Evolutionary conservation across 305 asterid genomes (phyloP).

Genomic region (Stenogyne calaminthoides): DNA sequence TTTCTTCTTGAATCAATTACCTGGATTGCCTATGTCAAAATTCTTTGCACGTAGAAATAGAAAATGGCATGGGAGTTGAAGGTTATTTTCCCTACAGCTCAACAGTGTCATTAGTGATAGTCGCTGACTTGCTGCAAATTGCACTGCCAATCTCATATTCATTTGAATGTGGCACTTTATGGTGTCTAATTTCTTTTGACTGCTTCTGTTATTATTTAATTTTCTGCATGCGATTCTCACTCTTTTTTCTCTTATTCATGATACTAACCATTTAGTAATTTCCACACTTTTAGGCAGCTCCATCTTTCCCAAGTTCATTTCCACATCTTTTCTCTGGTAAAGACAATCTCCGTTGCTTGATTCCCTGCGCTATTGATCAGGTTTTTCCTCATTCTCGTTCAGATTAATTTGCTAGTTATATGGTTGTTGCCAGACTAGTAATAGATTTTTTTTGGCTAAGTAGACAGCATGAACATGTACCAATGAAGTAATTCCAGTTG

Average conservation of each 20-base stretch:
- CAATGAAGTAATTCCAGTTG: not conserved
- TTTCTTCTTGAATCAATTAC: not conserved
- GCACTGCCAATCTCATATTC: not conserved
- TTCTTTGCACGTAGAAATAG: not conserved
- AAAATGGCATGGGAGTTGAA: not conserved
- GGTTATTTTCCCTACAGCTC: not conserved
- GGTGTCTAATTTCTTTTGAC: too few relatives aligned
- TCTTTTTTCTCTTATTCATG: conserved; percentile 1
- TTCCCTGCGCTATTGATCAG: conserved; percentile 99
- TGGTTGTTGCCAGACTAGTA: not conserved
- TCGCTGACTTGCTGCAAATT: not conserved
- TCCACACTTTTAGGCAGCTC: conserved; percentile 70
- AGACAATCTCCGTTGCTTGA: conserved; percentile 79
- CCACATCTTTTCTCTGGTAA: conserved; percentile 81
- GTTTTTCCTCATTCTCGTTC: conserved; percentile 39
- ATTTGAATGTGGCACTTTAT: not conserved
- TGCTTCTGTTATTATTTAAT: not conserved
- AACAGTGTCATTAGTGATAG: not conserved
- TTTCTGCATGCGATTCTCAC: not conserved
- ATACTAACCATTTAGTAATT: conserved; percentile 20
- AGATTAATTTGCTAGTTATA: not conserved
- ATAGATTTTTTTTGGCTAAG: not conserved
- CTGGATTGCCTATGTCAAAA: not conserved
- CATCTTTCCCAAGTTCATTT: conserved; percentile 93
- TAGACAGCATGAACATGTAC: conserved; percentile 4